Evolutionary conservation across 2,329 filamentous ascomycete genomes (phyloP).

Genomic region (Aspergillus uvarum): DNA sequence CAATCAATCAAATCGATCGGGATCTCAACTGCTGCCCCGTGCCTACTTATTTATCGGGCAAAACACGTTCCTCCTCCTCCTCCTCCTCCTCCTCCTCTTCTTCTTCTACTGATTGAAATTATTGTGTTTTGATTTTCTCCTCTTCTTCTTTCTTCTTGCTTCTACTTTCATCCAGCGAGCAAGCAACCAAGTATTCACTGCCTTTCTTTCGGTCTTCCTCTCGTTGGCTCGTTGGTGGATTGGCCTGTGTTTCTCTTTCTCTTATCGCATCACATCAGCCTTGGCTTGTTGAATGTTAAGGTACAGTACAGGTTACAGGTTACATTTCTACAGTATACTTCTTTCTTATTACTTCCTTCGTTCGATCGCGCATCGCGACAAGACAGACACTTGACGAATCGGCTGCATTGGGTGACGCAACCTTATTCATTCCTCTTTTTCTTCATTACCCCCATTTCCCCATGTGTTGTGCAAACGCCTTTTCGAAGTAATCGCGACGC

Average conservation of each 20-base stretch:
- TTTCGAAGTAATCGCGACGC: slow-evolving; percentile 2
- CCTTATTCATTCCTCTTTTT: background rate
- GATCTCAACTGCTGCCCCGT: background rate
- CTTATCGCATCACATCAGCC: slow-evolving; percentile 1
- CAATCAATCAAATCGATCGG: background rate
- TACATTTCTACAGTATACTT: slow-evolving; percentile 7
- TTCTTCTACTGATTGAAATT: slow-evolving; percentile 11
- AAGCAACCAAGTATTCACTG: too few species aligned
- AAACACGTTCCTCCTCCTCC: slow-evolving; percentile 6
- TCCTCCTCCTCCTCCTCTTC: slow-evolving; percentile 11
- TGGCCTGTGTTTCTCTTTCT: background rate
- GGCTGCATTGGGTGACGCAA: slow-evolving; percentile 19
- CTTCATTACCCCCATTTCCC: slow-evolving; percentile 15
- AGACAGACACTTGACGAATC: slow-evolving; percentile 11
- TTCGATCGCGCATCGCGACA: slow-evolving; percentile 7
- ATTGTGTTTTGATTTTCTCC: slow-evolving; percentile 12
- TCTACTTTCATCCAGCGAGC: background rate
- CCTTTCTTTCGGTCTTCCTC: slow-evolving; percentile 14
- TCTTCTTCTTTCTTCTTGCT: slow-evolving; percentile 9
- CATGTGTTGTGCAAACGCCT: slow-evolving; percentile 13
- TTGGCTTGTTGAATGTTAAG: background rate
- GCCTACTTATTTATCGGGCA: background rate
- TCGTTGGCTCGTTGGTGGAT: background rate
- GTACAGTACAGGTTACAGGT: too few species aligned
- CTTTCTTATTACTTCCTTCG: slow-evolving; percentile 4